Percentiles rank a stretch among this genome's conserved stretches.
Evolutionary conservation across 2,329 filamentous ascomycete genomes (phyloP).

Genomic region (Fusarium torulosum): DNA sequence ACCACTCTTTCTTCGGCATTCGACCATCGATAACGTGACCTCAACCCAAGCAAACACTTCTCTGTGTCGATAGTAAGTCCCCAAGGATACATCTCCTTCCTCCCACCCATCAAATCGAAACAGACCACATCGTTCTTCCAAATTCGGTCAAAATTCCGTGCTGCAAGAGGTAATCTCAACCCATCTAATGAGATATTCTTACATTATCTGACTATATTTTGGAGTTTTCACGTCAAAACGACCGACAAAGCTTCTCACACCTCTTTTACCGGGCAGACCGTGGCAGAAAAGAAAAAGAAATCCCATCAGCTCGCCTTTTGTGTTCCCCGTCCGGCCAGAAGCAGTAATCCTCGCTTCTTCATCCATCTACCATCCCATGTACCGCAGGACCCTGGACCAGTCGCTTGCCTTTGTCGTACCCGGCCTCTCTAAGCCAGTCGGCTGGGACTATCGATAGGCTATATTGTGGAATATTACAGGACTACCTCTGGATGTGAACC

Average conservation of each 20-base stretch:
- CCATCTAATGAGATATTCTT: not conserved
- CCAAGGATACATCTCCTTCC: not conserved
- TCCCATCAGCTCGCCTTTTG: conserved; percentile 8
- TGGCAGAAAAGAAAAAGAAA: not conserved
- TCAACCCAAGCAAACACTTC: not conserved
- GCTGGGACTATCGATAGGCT: conserved; percentile 19
- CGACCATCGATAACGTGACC: not conserved
- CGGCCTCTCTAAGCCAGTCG: conserved; percentile 31
- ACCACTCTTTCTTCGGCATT: not conserved
- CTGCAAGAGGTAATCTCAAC: not conserved
- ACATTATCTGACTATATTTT: not conserved
- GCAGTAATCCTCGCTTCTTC: conserved; percentile 38
- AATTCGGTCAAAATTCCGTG: not conserved
- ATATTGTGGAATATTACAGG: not conserved
- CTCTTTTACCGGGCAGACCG: not conserved
- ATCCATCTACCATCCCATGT: conserved; percentile 35
- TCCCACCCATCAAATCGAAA: not conserved
- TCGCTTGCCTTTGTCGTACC: conserved; percentile 37
- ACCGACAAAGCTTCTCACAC: not conserved
- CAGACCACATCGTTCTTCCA: not conserved
- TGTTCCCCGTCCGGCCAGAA: conserved; percentile 25
- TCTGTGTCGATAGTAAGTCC: not conserved
- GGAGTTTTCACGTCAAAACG: not conserved
- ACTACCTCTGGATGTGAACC: not conserved
- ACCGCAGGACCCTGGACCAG: conserved; percentile 29